Conservation (phyloP, 306 rosid genomes). For the Fragaria vesca region DNA sequence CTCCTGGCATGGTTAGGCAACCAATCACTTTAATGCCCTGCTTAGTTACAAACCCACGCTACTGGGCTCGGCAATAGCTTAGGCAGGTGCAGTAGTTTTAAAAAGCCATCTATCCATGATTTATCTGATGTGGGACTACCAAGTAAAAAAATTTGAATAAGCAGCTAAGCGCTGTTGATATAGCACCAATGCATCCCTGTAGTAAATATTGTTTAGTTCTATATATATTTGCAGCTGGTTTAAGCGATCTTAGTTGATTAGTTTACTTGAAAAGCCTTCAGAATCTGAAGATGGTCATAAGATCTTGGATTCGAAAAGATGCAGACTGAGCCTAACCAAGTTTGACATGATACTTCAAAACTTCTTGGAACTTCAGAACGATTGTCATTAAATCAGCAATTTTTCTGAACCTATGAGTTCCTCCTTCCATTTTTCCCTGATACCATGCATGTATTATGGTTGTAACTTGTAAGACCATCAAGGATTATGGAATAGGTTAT, state of each 20-base stretch:
- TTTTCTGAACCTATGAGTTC: too few relatives aligned
- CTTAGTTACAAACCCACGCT: background rate
- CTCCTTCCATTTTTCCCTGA: too few relatives aligned
- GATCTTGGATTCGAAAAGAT: background rate
- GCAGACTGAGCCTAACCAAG: background rate
- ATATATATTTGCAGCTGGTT: background rate
- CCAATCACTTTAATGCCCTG: background rate
- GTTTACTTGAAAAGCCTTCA: background rate
- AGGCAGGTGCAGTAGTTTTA: background rate
- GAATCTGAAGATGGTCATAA: background rate
- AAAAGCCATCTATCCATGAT: background rate
- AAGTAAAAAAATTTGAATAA: too few relatives aligned
- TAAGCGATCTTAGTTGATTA: background rate
- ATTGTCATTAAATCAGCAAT: too few relatives aligned
- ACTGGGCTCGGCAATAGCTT: background rate
- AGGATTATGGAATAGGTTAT: too few relatives aligned
- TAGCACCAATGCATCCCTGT: background rate
- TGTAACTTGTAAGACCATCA: too few relatives aligned
- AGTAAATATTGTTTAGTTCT: background rate
- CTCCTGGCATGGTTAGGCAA: background rate
- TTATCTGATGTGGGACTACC: background rate
- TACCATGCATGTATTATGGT: too few relatives aligned
- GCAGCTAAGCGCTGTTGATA: too few relatives aligned
- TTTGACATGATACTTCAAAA: background rate
- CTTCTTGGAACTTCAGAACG: too few relatives aligned